Percentiles rank a stretch among this genome's conserved stretches.
These are phyloP conservation scores for Aureobasidium namibiae DNA, from an alignment of 2,329 filamentous ascomycete genomes.

Conservation along the genomic window DNA sequence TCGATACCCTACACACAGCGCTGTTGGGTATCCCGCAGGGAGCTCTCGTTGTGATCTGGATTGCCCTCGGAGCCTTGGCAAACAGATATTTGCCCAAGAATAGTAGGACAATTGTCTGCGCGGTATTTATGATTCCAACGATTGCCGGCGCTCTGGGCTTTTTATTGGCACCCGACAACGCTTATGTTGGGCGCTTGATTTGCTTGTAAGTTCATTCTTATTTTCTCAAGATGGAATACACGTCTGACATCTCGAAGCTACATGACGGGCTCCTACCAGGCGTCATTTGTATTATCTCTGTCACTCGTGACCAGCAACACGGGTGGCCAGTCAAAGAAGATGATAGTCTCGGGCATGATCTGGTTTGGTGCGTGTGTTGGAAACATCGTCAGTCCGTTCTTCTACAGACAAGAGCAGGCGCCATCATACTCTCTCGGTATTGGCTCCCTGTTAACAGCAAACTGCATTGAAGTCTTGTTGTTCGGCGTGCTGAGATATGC, in stretches of 20 bases:
- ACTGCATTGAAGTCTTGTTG: neutral
- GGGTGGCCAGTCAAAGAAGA: conserved; percentile 37
- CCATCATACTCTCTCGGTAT: conserved; percentile 1
- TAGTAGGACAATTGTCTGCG: conserved; percentile 38
- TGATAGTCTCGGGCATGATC: conserved; percentile 34
- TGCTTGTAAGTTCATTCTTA: conserved; percentile 39
- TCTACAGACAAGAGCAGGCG: conserved; percentile 1
- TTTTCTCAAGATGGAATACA: too few species aligned
- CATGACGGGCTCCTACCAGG: conserved; percentile 43
- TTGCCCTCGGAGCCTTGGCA: conserved; percentile 40
- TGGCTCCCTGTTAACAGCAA: neutral
- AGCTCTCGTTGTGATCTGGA: conserved; percentile 42
- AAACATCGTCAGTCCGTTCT: conserved; percentile 22
- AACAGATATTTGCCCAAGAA: conserved; percentile 33
- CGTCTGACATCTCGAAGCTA: conserved; percentile 33
- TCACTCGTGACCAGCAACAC: conserved; percentile 44
- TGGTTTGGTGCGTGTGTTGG: conserved; percentile 31
- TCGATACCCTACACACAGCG: conserved; percentile 45
- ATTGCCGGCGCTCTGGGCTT: conserved; percentile 51
- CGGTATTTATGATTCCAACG: conserved; percentile 50
- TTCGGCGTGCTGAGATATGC: neutral
- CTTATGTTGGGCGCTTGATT: conserved; percentile 46
- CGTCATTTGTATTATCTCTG: conserved; percentile 44
- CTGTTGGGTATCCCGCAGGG: conserved; percentile 47
- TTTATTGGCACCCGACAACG: conserved; percentile 42